Conservation (phyloP, 1,284 basidiomycete species). For the Rhodotorula sp. region DNA sequence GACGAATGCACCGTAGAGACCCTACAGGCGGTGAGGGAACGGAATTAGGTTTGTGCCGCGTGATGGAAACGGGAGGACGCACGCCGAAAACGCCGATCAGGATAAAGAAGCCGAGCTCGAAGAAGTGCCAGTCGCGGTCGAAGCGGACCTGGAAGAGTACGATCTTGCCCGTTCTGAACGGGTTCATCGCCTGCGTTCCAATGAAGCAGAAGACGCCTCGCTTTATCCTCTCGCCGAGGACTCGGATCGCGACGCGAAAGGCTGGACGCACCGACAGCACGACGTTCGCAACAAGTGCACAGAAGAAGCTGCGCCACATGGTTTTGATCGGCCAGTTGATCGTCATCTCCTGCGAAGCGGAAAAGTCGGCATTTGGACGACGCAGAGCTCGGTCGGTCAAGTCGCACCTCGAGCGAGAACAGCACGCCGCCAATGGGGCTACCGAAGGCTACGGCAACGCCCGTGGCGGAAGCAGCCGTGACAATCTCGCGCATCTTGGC, state of each 20-base stretch:
- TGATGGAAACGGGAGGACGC: conserved; percentile 44
- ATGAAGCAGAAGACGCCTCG: neutral
- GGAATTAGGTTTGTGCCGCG: neutral
- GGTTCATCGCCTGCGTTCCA: conserved; percentile 79
- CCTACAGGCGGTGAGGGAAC: conserved; percentile 57
- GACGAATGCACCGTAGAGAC: conserved; percentile 93
- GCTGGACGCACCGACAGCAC: conserved; percentile 74
- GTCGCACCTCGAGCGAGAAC: conserved; percentile 65
- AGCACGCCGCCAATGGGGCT: conserved; percentile 96
- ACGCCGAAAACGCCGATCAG: conserved; percentile 95
- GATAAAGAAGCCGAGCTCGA: conserved; percentile 85
- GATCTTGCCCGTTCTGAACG: conserved; percentile 95
- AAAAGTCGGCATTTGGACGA: neutral
- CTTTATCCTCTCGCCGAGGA: neutral
- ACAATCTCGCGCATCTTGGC: conserved; percentile 95
- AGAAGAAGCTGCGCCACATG: conserved; percentile 98
- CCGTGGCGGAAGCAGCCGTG: conserved; percentile 93
- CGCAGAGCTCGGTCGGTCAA: too few species aligned
- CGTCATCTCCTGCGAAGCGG: conserved; percentile 84
- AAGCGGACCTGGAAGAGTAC: conserved; percentile 98
- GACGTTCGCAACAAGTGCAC: conserved; percentile 93
- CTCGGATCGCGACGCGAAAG: neutral
- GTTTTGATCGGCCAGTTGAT: conserved; percentile 93
- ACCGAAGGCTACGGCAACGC: conserved; percentile 96
- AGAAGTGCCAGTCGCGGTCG: conserved; percentile 98